These are phyloP conservation scores for Alternaria incomplexa DNA, from an alignment of 2,329 filamentous ascomycete species.

Conservation along the genomic window DNA sequence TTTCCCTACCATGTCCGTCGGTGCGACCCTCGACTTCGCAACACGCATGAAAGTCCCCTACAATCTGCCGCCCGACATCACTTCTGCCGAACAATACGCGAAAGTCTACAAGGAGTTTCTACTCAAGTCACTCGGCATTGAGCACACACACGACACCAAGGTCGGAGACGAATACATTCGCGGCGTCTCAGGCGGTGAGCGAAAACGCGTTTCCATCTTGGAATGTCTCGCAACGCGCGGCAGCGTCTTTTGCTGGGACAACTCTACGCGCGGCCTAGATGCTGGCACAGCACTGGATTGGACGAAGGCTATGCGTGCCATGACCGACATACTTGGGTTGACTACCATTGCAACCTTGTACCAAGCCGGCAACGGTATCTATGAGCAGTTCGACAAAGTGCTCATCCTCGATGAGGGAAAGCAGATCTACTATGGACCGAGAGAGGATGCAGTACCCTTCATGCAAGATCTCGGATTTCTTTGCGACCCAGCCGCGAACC, in stretches of 20 bases:
- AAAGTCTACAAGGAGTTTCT: slow-evolving; percentile 59
- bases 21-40: slow-evolving; percentile 74
- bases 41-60: slow-evolving; percentile 63
- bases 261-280: slow-evolving; percentile 47
- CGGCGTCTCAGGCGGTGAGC: slow-evolving; percentile 71
- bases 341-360: slow-evolving; percentile 66
- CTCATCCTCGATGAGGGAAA: slow-evolving; percentile 76
- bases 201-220: slow-evolving; percentile 72
- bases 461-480: slow-evolving; percentile 73
- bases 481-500: slow-evolving; percentile 65
- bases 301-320: slow-evolving; percentile 57
- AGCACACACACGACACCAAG: slow-evolving; percentile 67
- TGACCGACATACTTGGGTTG: slow-evolving; percentile 56
- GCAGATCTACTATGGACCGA: slow-evolving; percentile 74
- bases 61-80: slow-evolving; percentile 53
- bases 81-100: slow-evolving; percentile 54
- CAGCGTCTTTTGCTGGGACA: slow-evolving; percentile 61
- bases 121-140: slow-evolving; percentile 44
- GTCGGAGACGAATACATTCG: slow-evolving; percentile 71
- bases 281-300: slow-evolving; percentile 60
- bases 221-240: slow-evolving; percentile 66
- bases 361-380: slow-evolving; percentile 57
- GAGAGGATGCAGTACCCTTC: slow-evolving; percentile 63
- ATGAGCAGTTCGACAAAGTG: slow-evolving; percentile 72
- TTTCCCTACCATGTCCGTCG: slow-evolving; percentile 79